A percentile compares a stretch with the other conserved stretches of the same genome.
Conservation (phyloP, 768 basidiomycete genomes). For the Hypholoma fasciculare region DNA sequence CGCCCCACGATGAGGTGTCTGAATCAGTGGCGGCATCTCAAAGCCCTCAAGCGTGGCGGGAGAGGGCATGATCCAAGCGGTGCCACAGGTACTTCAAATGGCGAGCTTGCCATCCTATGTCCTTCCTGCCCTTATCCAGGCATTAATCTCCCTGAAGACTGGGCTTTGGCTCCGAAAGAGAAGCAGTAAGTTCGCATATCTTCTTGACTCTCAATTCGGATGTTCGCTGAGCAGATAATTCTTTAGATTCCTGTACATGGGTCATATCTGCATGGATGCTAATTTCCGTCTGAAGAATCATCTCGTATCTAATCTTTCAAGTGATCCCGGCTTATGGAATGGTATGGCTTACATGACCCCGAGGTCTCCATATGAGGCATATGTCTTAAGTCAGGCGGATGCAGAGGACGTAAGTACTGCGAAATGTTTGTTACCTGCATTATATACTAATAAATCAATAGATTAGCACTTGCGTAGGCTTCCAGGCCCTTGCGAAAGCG, state of each 20-base stretch:
- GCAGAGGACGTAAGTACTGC: constrained; percentile 8
- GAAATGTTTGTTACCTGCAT: too few relatives aligned
- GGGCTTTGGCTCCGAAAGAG: constrained; percentile 11
- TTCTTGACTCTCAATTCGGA: neutral
- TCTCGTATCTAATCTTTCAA: constrained; percentile 9
- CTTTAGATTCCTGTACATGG: constrained; percentile 12
- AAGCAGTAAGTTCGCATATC: neutral
- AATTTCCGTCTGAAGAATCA: constrained; percentile 14
- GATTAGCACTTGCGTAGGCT: constrained; percentile 16
- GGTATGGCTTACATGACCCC: constrained; percentile 13
- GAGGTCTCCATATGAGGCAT: constrained; percentile 5
- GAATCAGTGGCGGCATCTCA: constrained; percentile 24
- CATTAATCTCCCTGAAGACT: constrained; percentile 22
- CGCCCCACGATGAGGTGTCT: neutral
- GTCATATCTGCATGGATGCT: constrained; percentile 10
- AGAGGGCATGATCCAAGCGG: constrained; percentile 23
- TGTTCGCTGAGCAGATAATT: neutral
- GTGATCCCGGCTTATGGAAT: constrained; percentile 9
- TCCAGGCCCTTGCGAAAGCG: constrained; percentile 12
- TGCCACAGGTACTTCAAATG: constrained; percentile 16
- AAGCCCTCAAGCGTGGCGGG: constrained; percentile 24
- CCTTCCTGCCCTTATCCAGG: constrained; percentile 28
- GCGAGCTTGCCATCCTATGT: constrained; percentile 24
- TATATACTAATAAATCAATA: neutral
- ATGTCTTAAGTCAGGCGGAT: constrained; percentile 6